These are phyloP conservation scores for Bipolaris victoriae DNA, from an alignment of 2,329 filamentous ascomycete genomes.

Conservation along the genomic window DNA sequence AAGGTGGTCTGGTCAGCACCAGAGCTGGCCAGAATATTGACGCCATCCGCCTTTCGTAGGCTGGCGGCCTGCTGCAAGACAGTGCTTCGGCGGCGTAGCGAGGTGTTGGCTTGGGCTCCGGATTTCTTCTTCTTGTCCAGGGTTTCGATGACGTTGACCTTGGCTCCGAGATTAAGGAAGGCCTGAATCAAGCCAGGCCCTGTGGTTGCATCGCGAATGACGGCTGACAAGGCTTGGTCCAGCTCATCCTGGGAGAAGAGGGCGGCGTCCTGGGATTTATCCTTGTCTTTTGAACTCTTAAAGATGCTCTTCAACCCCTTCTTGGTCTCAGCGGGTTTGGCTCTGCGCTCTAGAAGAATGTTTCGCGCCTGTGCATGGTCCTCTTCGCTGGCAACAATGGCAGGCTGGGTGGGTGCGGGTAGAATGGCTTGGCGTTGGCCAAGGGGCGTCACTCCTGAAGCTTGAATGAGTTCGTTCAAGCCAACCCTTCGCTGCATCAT, in stretches of 20 bases:
- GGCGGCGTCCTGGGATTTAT: constrained; percentile 35
- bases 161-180: constrained; percentile 42
- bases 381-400: constrained; percentile 38
- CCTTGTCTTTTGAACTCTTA: constrained; percentile 45
- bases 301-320: constrained; percentile 46
- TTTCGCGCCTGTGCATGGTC: constrained; percentile 39
- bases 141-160: constrained; percentile 39
- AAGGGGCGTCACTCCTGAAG: constrained; percentile 36
- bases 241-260: constrained; percentile 46
- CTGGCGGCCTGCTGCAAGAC: constrained; percentile 46
- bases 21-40: constrained; percentile 41
- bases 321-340: constrained; percentile 38
- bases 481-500: constrained; percentile 38
- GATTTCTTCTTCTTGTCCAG: constrained; percentile 26
- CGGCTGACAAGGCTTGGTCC: constrained; percentile 43
- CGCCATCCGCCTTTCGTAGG: constrained; percentile 37
- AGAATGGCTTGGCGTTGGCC: constrained; percentile 39
- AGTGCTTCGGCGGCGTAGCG: constrained; percentile 42
- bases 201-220: constrained; percentile 39
- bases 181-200: constrained; percentile 43
- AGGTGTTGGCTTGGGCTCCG: constrained; percentile 24
- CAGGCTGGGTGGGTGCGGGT: constrained; percentile 40
- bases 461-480: constrained; percentile 38
- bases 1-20: constrained; percentile 46
- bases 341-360: constrained; percentile 41